Conservation (phyloP, 306 rosid genomes). For the Fagus sylvatica region DNA sequence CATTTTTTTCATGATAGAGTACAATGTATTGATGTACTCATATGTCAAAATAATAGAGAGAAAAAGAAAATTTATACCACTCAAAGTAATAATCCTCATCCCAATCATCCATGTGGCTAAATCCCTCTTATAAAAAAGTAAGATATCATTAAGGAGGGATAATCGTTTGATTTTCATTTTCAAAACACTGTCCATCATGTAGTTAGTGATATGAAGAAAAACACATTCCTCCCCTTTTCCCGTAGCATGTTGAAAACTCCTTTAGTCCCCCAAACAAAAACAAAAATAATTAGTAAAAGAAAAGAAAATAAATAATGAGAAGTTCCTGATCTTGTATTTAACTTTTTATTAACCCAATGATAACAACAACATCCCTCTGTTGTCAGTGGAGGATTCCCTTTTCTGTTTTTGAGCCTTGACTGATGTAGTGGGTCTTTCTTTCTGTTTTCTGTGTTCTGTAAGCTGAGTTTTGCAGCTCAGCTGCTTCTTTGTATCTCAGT, state of each 20-base stretch:
- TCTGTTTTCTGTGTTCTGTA: too few relatives aligned
- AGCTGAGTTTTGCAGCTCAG: too few relatives aligned
- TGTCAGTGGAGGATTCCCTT: too few relatives aligned
- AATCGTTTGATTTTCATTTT: background rate
- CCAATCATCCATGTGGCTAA: background rate
- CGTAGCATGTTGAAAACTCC: background rate
- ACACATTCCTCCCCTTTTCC: background rate
- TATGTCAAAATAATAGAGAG: background rate
- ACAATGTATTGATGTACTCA: background rate
- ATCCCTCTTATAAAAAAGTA: background rate
- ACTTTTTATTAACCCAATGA: too few relatives aligned
- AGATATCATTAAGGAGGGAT: background rate
- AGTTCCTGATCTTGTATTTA: background rate
- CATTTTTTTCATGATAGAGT: background rate
- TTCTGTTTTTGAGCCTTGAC: too few relatives aligned
- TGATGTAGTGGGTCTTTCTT: too few relatives aligned
- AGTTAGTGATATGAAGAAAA: background rate
- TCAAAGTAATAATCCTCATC: background rate
- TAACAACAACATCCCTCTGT: too few relatives aligned
- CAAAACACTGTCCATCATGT: background rate
- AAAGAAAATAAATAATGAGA: background rate
- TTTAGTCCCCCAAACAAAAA: too few relatives aligned
- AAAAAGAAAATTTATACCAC: background rate
- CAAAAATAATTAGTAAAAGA: too few relatives aligned
- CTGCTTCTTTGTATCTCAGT: too few relatives aligned